These are phyloP conservation scores for Stipa capillata DNA, from an alignment of 176 grass and related monocot genomes.

Conservation along the genomic window DNA sequence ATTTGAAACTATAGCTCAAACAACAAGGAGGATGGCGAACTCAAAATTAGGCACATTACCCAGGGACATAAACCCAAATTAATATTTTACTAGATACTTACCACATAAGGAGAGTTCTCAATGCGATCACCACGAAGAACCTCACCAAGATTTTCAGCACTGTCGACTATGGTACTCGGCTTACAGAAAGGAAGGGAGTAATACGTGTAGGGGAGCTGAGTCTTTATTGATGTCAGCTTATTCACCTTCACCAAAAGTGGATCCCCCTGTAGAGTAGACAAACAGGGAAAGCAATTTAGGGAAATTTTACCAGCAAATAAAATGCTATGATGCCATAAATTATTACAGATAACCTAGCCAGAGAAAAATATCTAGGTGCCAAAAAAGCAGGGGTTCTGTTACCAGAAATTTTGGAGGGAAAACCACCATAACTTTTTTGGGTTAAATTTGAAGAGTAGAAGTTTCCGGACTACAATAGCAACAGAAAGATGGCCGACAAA, in stretches of 20 bases:
- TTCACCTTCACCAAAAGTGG: conserved; percentile 49
- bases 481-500: no score
- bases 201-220: conserved; percentile 52
- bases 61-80: background rate
- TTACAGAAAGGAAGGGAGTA: conserved; percentile 64
- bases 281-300: background rate
- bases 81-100: conserved; percentile 17
- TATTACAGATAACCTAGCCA: background rate
- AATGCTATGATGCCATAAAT: background rate
- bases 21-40: background rate
- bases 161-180: conserved; percentile 40
- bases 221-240: conserved; percentile 54
- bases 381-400: no score
- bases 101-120: conserved; percentile 58
- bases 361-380: background rate
- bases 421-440: no score
- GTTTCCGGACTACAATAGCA: no score
- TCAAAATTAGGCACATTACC: background rate
- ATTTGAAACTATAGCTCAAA: conserved; percentile 40
- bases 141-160: conserved; percentile 54
- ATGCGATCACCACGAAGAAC: conserved; percentile 68
- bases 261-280: conserved; percentile 24
- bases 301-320: background rate
- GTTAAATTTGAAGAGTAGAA: no score
- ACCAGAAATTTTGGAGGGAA: no score